Conservation (phyloP, 768 basidiomycete species). For the Trametes cubensis region DNA sequence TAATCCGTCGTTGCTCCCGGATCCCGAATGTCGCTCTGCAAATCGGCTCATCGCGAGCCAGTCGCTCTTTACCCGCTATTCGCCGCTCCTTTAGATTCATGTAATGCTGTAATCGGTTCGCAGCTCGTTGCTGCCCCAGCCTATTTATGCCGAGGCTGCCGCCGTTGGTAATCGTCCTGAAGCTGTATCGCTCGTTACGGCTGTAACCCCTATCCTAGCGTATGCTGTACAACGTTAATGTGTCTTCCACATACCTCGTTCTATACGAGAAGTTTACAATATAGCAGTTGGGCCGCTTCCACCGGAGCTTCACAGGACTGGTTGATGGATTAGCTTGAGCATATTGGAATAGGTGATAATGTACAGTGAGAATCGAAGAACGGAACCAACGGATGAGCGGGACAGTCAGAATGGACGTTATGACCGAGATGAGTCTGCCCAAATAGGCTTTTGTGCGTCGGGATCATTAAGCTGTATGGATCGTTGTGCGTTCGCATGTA, state of each 20-base stretch:
- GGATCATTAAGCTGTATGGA: constrained; percentile 36
- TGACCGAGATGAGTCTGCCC: constrained; percentile 34
- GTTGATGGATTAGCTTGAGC: constrained; percentile 3
- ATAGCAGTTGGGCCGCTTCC: neutral
- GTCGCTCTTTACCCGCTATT: neutral
- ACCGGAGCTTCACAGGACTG: neutral
- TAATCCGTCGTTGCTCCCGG: neutral
- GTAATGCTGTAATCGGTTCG: constrained; percentile 3
- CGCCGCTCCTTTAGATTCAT: constrained; percentile 4
- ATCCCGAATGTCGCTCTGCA: neutral
- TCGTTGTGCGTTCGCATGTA: neutral
- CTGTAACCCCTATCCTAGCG: constrained; percentile 13
- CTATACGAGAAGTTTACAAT: neutral
- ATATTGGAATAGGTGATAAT: constrained; percentile 7
- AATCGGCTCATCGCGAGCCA: neutral
- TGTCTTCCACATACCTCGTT: neutral
- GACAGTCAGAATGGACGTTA: neutral
- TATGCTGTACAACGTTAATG: constrained; percentile 16
- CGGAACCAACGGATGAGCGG: neutral
- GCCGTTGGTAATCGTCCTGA: neutral
- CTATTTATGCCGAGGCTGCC: constrained; percentile 2
- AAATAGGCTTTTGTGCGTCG: constrained; percentile 40
- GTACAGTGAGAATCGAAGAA: constrained; percentile 1
- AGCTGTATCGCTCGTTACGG: constrained; percentile 17
- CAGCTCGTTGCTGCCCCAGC: neutral